Evolutionary conservation across 129 eudicot genomes (phyloP).

Genomic region (Ambrosia artemisiifolia): DNA sequence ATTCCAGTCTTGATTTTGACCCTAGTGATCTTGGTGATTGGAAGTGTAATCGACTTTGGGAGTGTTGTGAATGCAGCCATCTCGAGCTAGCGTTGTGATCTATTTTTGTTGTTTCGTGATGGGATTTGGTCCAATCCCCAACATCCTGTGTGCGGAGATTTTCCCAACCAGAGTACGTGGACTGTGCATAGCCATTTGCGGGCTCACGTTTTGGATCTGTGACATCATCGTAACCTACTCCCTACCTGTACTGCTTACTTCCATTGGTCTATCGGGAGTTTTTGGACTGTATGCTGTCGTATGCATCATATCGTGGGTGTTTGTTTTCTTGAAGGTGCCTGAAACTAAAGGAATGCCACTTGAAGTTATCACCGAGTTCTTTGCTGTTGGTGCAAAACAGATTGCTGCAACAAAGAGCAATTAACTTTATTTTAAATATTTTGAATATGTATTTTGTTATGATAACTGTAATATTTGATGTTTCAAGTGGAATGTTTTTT

Average conservation of each 20-base stretch:
- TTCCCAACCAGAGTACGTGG: slow-evolving; percentile 97
- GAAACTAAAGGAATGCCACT: slow-evolving; percentile 99
- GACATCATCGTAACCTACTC: slow-evolving; percentile 88
- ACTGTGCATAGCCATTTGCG: slow-evolving; percentile 80
- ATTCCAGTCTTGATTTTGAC: slow-evolving; percentile 63
- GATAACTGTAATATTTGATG: no score
- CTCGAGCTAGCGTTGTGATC: slow-evolving; percentile 61
- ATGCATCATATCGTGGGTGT: slow-evolving; percentile 66
- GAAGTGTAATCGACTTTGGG: slow-evolving; percentile 55
- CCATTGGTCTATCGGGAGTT: slow-evolving; percentile 82
- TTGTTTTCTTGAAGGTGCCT: slow-evolving; percentile 86
- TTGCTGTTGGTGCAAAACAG: slow-evolving; percentile 85
- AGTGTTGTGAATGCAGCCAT: slow-evolving; percentile 50
- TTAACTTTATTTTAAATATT: no score
- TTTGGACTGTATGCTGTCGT: slow-evolving; percentile 77
- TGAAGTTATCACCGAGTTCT: slow-evolving; percentile 92
- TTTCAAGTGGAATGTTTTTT: no score
- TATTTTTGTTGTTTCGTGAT: slow-evolving; percentile 82
- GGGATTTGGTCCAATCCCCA: slow-evolving; percentile 95
- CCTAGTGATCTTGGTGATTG: slow-evolving; percentile 55
- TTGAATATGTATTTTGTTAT: no score
- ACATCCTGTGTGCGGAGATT: slow-evolving; percentile 87
- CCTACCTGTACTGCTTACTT: slow-evolving; percentile 68
- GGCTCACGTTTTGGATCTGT: slow-evolving; percentile 77
- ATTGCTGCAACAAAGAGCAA: slow-evolving; percentile 36